Percentiles rank a stretch among this genome's conserved stretches.
Conservation (phyloP, 2,329 filamentous ascomycete species). For the Aspergillus arachidicola region DNA sequence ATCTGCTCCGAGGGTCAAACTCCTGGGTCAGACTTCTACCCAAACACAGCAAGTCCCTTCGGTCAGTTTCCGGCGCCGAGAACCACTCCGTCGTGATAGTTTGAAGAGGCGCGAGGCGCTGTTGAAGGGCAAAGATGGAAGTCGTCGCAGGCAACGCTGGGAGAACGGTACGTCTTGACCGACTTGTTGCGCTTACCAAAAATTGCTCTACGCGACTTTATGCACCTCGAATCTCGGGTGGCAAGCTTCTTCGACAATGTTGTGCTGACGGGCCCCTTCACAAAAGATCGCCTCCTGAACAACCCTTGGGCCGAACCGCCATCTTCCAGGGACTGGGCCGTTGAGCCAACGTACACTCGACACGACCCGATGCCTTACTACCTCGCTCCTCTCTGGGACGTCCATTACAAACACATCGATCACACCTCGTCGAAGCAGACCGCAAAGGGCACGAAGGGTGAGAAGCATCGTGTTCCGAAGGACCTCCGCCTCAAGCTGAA, state of each 20-base stretch:
- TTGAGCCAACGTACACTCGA: slow-evolving; percentile 77
- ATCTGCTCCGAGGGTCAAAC: slow-evolving; percentile 34
- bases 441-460: slow-evolving; percentile 37
- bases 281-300: slow-evolving; percentile 75
- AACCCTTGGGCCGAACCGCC: slow-evolving; percentile 88
- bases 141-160: slow-evolving; percentile 82
- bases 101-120: slow-evolving; percentile 71
- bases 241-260: background rate
- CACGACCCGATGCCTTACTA: slow-evolving; percentile 80
- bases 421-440: slow-evolving; percentile 40
- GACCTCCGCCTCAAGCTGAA: slow-evolving; percentile 82
- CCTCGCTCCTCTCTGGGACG: slow-evolving; percentile 83
- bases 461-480: slow-evolving; percentile 64
- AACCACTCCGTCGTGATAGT: slow-evolving; percentile 62
- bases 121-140: slow-evolving; percentile 88
- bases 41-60: slow-evolving; percentile 32
- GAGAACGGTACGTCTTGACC: slow-evolving; percentile 73
- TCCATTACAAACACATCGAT: slow-evolving; percentile 50
- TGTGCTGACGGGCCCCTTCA: slow-evolving; percentile 25
- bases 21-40: slow-evolving; percentile 16
- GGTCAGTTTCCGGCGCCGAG: slow-evolving; percentile 54
- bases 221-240: background rate
- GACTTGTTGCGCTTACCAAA: background rate
- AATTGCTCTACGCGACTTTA: background rate
- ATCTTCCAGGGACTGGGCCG: slow-evolving; percentile 77